Evolutionary conservation across 139 green algal species (phyloP).

Genomic region (Pedinophyceae sp.): DNA sequence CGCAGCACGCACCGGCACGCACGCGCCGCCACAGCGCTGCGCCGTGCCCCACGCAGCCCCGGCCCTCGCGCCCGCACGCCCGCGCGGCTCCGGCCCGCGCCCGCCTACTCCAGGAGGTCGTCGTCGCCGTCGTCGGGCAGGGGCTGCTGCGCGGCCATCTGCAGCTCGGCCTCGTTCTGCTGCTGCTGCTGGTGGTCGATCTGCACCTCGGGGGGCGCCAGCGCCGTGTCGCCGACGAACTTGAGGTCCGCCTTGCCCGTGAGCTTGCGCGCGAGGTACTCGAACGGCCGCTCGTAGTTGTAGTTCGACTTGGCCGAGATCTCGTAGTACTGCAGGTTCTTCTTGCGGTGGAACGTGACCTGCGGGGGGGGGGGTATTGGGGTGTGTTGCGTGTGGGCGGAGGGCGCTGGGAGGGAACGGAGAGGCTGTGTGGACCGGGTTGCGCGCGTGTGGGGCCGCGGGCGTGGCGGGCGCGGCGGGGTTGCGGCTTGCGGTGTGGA

Average conservation of each 20-base stretch:
- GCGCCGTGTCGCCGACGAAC: conserved; percentile 82
- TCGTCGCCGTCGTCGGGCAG: conserved; percentile 71
- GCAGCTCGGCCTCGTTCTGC: conserved; percentile 64
- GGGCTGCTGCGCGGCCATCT: conserved; percentile 40
- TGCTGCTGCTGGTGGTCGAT: conserved; percentile 78
- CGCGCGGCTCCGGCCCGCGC: too few species aligned
- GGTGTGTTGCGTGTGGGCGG: too few species aligned
- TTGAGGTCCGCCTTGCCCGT: conserved; percentile 79
- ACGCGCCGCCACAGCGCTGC: too few species aligned
- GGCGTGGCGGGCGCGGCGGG: too few species aligned
- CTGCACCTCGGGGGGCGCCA: conserved; percentile 86
- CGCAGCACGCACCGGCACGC: too few species aligned
- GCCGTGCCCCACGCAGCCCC: too few species aligned
- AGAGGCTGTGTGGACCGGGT: too few species aligned
- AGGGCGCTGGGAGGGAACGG: too few species aligned
- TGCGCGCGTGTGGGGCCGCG: too few species aligned
- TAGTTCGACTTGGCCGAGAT: conserved; percentile 99
- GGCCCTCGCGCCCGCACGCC: too few species aligned
- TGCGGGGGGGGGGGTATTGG: too few species aligned
- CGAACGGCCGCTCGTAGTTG: conserved; percentile 99
- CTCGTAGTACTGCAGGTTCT: conserved; percentile 99
- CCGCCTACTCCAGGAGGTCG: conserved; percentile 42
- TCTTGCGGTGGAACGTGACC: conserved; percentile 66
- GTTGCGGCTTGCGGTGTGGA: too few species aligned
- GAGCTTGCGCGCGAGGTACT: conserved; percentile 97